Evolutionary conservation across 768 basidiomycete genomes (phyloP).

Genomic region (Serendipita sp.): DNA sequence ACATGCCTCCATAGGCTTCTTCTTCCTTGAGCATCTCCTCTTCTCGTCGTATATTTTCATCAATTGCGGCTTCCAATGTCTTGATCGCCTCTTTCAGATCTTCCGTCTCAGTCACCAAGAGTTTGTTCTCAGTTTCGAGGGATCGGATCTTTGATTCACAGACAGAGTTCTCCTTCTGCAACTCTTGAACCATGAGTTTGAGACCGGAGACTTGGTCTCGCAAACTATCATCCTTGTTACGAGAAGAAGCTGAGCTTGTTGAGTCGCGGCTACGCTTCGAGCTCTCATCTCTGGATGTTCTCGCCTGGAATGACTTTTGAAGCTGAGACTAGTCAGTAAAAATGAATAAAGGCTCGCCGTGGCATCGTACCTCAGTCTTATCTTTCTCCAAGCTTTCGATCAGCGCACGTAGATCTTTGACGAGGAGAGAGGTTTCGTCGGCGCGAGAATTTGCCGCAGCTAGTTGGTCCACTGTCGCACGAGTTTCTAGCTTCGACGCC

Average conservation of each 20-base stretch:
- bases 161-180: conserved; percentile 63
- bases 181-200: conserved; percentile 78
- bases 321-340: conserved; percentile 13
- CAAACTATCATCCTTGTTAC: conserved; percentile 26
- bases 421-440: conserved; percentile 8
- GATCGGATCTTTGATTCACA: conserved; percentile 47
- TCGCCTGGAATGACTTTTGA: conserved; percentile 16
- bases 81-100: conserved; percentile 70
- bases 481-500: conserved; percentile 21
- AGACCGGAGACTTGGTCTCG: conserved; percentile 66
- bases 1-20: neutral
- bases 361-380: conserved; percentile 15
- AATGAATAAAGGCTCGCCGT: neutral
- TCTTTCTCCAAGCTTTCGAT: conserved; percentile 13
- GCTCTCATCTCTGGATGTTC: neutral
- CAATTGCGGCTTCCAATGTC: conserved; percentile 59
- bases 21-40: conserved; percentile 23
- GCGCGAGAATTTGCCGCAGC: conserved; percentile 12
- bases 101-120: conserved; percentile 47
- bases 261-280: neutral
- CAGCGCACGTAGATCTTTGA: conserved; percentile 3
- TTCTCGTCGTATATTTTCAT: conserved; percentile 38
- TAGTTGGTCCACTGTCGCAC: conserved; percentile 12
- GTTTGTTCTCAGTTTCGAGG: conserved; percentile 62
- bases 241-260: conserved; percentile 6